Conservation (phyloP, 768 basidiomycete species). For the Kockovaella imperatae region DNA sequence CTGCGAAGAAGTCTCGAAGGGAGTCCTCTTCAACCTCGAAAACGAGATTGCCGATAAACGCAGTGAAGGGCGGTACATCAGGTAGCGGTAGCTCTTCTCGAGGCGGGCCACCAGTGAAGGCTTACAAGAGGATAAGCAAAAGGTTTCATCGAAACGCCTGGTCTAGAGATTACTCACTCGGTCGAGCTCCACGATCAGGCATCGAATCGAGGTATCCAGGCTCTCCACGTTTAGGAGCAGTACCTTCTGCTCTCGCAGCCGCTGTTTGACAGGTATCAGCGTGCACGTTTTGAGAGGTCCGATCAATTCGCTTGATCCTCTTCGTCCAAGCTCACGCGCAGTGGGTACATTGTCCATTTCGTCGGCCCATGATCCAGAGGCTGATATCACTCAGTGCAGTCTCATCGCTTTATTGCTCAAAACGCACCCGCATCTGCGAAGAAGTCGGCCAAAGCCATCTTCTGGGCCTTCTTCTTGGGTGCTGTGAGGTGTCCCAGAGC, state of each 20-base stretch:
- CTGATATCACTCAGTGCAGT: slow-evolving; percentile 45
- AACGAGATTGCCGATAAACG: slow-evolving; percentile 90
- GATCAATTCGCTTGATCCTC: not conserved
- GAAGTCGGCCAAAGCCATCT: slow-evolving; percentile 88
- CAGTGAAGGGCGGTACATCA: slow-evolving; percentile 85
- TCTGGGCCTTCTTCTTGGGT: slow-evolving; percentile 75
- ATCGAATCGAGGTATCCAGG: slow-evolving; percentile 45
- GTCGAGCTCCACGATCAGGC: slow-evolving; percentile 31
- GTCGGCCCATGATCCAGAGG: slow-evolving; percentile 93
- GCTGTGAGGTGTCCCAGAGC: slow-evolving; percentile 53
- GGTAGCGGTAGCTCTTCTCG: slow-evolving; percentile 96
- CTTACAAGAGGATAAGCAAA: slow-evolving; percentile 30
- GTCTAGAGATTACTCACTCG: slow-evolving; percentile 7
- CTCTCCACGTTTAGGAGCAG: slow-evolving; percentile 37
- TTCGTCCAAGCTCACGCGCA: slow-evolving; percentile 62
- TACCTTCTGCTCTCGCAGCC: slow-evolving; percentile 38
- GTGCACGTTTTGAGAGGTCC: too few relatives aligned
- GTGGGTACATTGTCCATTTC: slow-evolving; percentile 91
- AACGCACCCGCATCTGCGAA: slow-evolving; percentile 73
- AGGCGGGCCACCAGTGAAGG: slow-evolving; percentile 45
- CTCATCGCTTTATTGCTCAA: not conserved
- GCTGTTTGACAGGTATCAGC: slow-evolving; percentile 3
- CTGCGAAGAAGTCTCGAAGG: slow-evolving; percentile 67
- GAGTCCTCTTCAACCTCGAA: slow-evolving; percentile 85
- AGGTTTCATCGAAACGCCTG: not conserved